Percentiles rank a stretch among this genome's conserved stretches.
These are phyloP conservation scores for Metarhizium album DNA, from an alignment of 2,329 filamentous ascomycete genomes.

Conservation along the genomic window DNA sequence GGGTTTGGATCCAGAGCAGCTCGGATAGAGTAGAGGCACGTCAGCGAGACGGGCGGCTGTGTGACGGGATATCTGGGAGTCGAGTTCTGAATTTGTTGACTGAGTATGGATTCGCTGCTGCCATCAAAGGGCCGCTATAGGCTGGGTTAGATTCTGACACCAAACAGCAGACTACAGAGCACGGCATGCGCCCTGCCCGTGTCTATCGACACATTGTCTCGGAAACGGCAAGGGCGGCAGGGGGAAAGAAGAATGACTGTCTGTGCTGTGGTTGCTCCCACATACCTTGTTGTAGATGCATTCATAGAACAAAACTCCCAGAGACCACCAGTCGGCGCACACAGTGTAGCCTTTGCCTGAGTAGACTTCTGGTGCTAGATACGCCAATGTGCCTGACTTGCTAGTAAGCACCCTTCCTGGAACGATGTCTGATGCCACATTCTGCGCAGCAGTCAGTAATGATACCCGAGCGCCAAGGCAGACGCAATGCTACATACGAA, in stretches of 20 bases:
- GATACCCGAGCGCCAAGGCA: not conserved
- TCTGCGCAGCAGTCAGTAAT: constrained; percentile 43
- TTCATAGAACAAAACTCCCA: constrained; percentile 97
- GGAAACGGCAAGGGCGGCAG: too few relatives aligned
- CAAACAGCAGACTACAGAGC: not conserved
- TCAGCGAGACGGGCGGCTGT: constrained; percentile 76
- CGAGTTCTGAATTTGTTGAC: constrained; percentile 69
- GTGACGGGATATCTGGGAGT: constrained; percentile 87
- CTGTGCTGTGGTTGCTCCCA: constrained; percentile 1
- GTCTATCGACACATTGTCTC: too few relatives aligned
- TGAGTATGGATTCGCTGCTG: constrained; percentile 69
- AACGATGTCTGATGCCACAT: constrained; percentile 88
- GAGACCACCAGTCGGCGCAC: constrained; percentile 96
- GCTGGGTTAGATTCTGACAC: not conserved
- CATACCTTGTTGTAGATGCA: constrained; percentile 96
- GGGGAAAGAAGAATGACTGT: not conserved
- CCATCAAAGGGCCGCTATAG: constrained; percentile 82
- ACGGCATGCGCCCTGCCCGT: not conserved
- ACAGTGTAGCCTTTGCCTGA: constrained; percentile 78
- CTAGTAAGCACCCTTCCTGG: constrained; percentile 77
- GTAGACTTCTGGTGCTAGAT: constrained; percentile 93
- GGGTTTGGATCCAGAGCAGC: constrained; percentile 73
- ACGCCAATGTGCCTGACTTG: constrained; percentile 93
- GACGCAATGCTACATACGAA: constrained; percentile 50
- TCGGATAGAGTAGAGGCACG: constrained; percentile 81